phyloP scores from a whole-genome alignment of 192 early-diverging fungal species.

The Gryganskiella cystojenkinii region DNA sequence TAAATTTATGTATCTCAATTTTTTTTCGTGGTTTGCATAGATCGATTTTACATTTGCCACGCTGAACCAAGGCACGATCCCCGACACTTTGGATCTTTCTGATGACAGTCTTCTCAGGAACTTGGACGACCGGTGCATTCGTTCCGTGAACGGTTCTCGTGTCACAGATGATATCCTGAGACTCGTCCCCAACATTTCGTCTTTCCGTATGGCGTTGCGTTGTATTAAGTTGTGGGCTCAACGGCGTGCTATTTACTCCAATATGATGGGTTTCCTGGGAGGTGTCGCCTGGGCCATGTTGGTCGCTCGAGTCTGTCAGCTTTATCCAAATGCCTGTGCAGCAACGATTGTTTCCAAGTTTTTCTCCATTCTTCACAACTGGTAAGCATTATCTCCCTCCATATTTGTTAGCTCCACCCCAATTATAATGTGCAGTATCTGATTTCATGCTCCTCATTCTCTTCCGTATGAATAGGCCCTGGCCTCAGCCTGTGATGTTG shows the following conservation, averaged over 20 bases:
- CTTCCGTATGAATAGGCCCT: constrained; percentile 65
- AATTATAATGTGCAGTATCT: too few species aligned
- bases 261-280: constrained; percentile 98
- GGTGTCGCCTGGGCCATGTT: constrained; percentile 99
- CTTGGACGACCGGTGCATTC: constrained; percentile 88
- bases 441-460: not conserved
- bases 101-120: constrained; percentile 89
- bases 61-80: constrained; percentile 77
- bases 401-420: too few species aligned
- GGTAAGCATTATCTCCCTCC: constrained; percentile 67
- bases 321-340: constrained; percentile 95
- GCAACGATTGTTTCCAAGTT: constrained; percentile 89
- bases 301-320: constrained; percentile 93
- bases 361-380: constrained; percentile 87
- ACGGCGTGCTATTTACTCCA: constrained; percentile 91
- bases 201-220: constrained; percentile 90
- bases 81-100: constrained; percentile 85
- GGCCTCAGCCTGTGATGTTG: constrained; percentile 94
- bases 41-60: constrained; percentile 96
- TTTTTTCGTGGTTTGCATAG: constrained; percentile 41
- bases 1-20: not conserved
- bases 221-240: constrained; percentile 99
- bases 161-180: constrained; percentile 97
- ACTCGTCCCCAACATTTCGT: constrained; percentile 90
- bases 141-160: constrained; percentile 96